Percentiles rank a stretch among this genome's conserved stretches.
phyloP scores from a whole-genome alignment of 2,329 filamentous ascomycete genomes.

The Plenodomus biglobosus region DNA sequence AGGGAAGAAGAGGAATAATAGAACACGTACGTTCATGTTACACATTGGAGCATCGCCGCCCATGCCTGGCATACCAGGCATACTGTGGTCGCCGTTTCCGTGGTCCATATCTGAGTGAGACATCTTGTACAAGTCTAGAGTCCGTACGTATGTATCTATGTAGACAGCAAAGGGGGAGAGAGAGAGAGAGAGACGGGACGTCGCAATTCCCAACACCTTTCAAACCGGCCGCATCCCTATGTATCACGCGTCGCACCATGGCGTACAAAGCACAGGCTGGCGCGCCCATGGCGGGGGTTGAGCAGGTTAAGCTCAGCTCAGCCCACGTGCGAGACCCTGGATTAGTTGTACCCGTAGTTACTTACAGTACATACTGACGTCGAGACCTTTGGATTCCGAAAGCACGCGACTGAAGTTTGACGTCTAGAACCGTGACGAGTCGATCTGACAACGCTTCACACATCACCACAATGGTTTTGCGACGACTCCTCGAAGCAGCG shows the following conservation, averaged over 20 bases:
- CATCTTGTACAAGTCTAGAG: conserved; percentile 19
- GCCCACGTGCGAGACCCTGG: not conserved
- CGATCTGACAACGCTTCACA: not conserved
- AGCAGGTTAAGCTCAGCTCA: not conserved
- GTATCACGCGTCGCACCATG: conserved; percentile 23
- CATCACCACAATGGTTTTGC: conserved; percentile 18
- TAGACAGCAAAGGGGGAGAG: not conserved
- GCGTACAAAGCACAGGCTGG: conserved; percentile 17
- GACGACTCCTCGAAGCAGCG: conserved; percentile 18
- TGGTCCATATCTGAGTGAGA: conserved; percentile 50
- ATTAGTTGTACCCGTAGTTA: not conserved
- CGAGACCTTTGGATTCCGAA: conserved; percentile 2
- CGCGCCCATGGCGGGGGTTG: conserved; percentile 11
- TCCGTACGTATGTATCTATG: not conserved
- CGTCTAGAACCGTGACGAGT: not conserved
- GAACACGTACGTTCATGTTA: conserved; percentile 78
- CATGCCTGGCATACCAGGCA: conserved; percentile 54
- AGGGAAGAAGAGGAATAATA: conserved; percentile 5
- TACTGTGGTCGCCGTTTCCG: conserved; percentile 58
- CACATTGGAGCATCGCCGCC: conserved; percentile 61
- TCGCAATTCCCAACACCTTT: not conserved
- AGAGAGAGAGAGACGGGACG: not conserved
- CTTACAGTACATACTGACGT: too few species aligned
- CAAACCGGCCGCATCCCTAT: not conserved
- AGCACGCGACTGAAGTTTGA: not conserved